phyloP scores from a whole-genome alignment of 495 filamentous ascomycete genomes.

The Parathielavia appendiculata region DNA sequence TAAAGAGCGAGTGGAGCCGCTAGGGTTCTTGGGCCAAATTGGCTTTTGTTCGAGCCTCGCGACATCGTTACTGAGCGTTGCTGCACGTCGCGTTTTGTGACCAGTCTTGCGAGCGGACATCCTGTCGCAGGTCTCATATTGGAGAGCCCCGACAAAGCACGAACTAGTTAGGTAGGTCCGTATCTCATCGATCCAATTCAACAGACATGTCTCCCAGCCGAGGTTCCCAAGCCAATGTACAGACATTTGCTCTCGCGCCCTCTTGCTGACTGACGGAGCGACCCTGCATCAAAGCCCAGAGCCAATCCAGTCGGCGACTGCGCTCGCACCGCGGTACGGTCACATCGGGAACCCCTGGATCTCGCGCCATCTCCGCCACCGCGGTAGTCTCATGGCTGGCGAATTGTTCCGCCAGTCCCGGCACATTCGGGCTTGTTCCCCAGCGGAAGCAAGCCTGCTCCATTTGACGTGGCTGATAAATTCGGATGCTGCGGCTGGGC shows the following conservation, averaged over 20 bases:
- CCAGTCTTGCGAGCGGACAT: not conserved
- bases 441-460: not conserved
- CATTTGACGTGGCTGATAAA: constrained; percentile 1
- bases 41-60: not conserved
- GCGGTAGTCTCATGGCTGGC: constrained; percentile 6
- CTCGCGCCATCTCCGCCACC: constrained; percentile 10
- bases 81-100: not conserved
- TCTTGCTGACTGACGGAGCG: not conserved
- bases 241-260: not conserved
- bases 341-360: constrained; percentile 4
- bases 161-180: not conserved
- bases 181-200: not conserved
- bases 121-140: too few species aligned
- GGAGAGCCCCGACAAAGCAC: too few species aligned
- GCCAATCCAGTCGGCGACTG: constrained; percentile 6
- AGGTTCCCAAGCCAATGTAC: constrained; percentile 3
- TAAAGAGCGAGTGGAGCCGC: constrained; percentile 18
- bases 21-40: constrained; percentile 14
- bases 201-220: not conserved
- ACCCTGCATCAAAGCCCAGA: constrained; percentile 6
- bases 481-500: constrained; percentile 2
- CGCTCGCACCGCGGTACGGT: constrained; percentile 1
- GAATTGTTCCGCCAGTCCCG: constrained; percentile 6
- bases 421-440: not conserved
- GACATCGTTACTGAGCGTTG: not conserved